Evolutionary conservation across 805 yeast genomes (phyloP).

Genomic region (Cyberlindnera americana): DNA sequence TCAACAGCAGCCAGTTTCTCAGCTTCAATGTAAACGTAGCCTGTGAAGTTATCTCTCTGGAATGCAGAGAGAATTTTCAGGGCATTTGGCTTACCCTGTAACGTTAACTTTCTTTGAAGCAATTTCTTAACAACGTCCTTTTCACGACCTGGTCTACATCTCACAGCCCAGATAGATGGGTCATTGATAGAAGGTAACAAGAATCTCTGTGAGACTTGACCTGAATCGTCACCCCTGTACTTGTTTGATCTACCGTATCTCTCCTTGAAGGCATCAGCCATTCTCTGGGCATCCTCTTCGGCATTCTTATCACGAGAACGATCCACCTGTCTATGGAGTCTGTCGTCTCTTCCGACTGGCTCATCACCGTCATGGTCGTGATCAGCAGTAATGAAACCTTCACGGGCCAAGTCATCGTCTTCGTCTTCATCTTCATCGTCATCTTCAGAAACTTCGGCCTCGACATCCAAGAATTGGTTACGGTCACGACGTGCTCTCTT

Average conservation of each 20-base stretch:
- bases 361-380: constrained; percentile 55
- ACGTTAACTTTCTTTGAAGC: constrained; percentile 76
- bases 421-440: constrained; percentile 97
- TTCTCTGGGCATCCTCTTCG: constrained; percentile 90
- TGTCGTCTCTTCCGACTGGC: constrained; percentile 52
- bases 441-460: constrained; percentile 98
- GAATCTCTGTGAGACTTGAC: constrained; percentile 88
- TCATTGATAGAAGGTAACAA: constrained; percentile 94
- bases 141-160: constrained; percentile 91
- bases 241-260: constrained; percentile 86
- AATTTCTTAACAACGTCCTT: constrained; percentile 84
- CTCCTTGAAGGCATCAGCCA: constrained; percentile 89
- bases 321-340: constrained; percentile 89
- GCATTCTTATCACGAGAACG: constrained; percentile 80
- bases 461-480: constrained; percentile 90
- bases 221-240: constrained; percentile 77
- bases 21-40: constrained; percentile 93
- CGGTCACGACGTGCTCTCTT: constrained; percentile 46
- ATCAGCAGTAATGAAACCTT: constrained; percentile 78
- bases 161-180: constrained; percentile 93
- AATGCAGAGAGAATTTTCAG: constrained; percentile 84
- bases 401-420: constrained; percentile 80
- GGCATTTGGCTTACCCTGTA: constrained; percentile 72
- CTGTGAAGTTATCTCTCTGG: constrained; percentile 90
- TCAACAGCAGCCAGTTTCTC: constrained; percentile 89